Conservation (phyloP, 148 eudicot species). For the Limonium bicolor region DNA sequence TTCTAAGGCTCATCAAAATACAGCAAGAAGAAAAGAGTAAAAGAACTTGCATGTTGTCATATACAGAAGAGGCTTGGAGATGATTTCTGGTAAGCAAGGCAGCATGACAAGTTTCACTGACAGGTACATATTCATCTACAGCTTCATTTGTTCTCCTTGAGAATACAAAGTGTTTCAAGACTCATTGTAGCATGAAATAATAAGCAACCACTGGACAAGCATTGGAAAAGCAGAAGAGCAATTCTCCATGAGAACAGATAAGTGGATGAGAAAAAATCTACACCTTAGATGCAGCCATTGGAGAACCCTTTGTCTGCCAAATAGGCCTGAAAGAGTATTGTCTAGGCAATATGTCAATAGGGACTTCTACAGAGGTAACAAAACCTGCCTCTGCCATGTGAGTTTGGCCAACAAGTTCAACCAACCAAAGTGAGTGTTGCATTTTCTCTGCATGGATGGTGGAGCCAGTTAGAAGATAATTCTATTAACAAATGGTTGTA, state of each 20-base stretch:
- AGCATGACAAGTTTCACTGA: too few relatives aligned
- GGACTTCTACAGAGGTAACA: constrained; percentile 20
- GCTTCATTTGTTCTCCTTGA: too few relatives aligned
- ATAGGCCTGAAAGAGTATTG: constrained; percentile 62
- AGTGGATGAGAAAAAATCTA: constrained; percentile 3
- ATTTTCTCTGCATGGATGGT: constrained; percentile 39
- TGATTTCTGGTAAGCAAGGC: too few relatives aligned
- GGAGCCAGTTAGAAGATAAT: constrained; percentile 4
- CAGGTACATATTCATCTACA: too few relatives aligned
- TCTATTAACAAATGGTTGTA: not conserved
- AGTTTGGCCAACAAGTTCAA: constrained; percentile 28
- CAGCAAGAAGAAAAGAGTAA: too few relatives aligned
- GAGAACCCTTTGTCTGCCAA: constrained; percentile 89
- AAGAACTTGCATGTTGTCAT: too few relatives aligned
- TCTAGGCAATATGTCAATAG: constrained; percentile 33
- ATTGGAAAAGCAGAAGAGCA: not conserved
- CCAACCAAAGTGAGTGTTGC: constrained; percentile 89
- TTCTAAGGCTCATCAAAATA: too few relatives aligned
- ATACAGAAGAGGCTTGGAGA: too few relatives aligned
- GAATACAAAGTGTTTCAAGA: too few relatives aligned
- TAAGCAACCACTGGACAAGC: not conserved
- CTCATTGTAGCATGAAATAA: not conserved
- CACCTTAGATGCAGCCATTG: constrained; percentile 80
- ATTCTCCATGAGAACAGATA: not conserved
- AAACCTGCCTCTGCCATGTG: constrained; percentile 18